Evolutionary conservation across 495 filamentous ascomycete species (phyloP), one percentile per base, ranked within the genome.

Genomic region (Aspergillus haitiensis): DNA sequence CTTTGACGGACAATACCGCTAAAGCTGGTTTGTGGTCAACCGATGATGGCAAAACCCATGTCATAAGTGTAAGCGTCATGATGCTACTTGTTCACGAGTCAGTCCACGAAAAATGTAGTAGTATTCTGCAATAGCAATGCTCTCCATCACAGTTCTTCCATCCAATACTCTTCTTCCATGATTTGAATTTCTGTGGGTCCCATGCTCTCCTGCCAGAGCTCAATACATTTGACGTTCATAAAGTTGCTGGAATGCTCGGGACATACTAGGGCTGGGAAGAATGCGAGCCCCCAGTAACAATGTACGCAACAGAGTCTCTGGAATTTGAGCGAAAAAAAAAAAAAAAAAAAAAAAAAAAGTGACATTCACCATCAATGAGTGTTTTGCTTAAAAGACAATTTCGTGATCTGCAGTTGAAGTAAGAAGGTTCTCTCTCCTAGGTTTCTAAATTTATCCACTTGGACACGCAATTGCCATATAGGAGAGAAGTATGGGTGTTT

Each of bases 21-120:
- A 16, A 50, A 44, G 52, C 18, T 53, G 12, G 33, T 35, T 32
- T 32, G 31, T 16, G 16, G 15, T 34, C 21, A 60, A 15, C 7
- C 31, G 39, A 55, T 48, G 40, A 39, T 53, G 60, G 36, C 55
- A 35, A 45, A 53, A 21, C 21, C 49, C 45, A 45, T 31, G 33
- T 45, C 47, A 55, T 10, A 44, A 71, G 60, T 75, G 68, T 77
- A 75, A 65, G 65, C 70, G 71, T 75, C 72, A 77, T 77, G 64
- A 68, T 56, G 58, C 36, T 47, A n/a, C 45, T 37, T 52, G 55
- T 53, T 45, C 60, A 56, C 60, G 54, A 64, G 65, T 58, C 65
- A 49, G 55, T 47, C 16, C 15, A 10, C n/a, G 52, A 39, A 58
- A 55, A 63, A 57, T 47, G 57, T 36, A 53, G 47, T 56, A 44